Base-by-base conservation (phyloP, 306 rosid species). In the Potentilla sterilis region DNA sequence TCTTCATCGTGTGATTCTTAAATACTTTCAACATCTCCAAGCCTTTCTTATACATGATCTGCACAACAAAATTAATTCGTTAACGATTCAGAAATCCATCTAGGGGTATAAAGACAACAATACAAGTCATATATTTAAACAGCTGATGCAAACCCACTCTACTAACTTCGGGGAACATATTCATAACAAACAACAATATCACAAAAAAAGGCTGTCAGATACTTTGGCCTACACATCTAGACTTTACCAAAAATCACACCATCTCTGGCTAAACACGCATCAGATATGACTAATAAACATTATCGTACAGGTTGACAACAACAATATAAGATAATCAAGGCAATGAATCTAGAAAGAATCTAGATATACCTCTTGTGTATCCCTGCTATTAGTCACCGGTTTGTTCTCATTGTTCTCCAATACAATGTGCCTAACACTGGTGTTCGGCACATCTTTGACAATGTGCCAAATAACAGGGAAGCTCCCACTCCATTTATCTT, bases 361-460 rank as follows among this genome's bases (percentile, higher is more conserved):
- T 16, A 44, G 13, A 62, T 40, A 47, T 77, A 94, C 98, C 96
- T 91, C 98, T 80, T 94, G 98, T 22, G 98, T 88, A 80, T 94
- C 98, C 86, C 96, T 88, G 86, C 97, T 91, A 79, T 94, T 91
- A 64, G 98, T 91, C 74, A 94, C 98, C n/a, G 98, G 98, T 81
- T 94, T 94, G 79, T 90, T 91, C 79, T 94, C 98, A 68, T 94
- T 94, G 85, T 91, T 94, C 80, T 91, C 97, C 62, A 94, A 84
- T 70, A 94, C 81, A 46, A 94, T 89, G 87, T 94, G 98, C 78
- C 97, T 86, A 78, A 91, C 90, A 81, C 86, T 86, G 82, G 83
- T 69, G 84, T 91, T 94, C 18, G 96, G 85, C 38, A 91, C 93
- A 77, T 94, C 97, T 86, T 94, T 94, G 72, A 94, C 77, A 42